phyloP scores from a whole-genome alignment of 176 grass and related monocot species.

The Triticum monococcum region DNA sequence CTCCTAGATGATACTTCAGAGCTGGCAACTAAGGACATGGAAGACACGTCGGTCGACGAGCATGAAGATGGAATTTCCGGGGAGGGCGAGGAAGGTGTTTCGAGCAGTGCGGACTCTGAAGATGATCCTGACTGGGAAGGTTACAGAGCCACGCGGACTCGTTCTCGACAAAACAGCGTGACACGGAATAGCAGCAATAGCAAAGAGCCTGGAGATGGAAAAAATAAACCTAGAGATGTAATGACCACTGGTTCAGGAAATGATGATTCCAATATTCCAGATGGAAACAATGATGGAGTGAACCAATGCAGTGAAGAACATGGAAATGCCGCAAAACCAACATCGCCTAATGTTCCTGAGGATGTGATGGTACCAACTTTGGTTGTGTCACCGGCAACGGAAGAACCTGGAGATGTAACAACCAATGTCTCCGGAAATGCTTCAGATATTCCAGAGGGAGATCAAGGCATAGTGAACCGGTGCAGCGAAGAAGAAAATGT shows the following conservation, averaged over 20 bases:
- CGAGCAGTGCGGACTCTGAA: background rate
- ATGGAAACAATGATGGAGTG: background rate
- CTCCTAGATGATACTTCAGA: conserved; percentile 14
- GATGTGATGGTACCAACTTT: background rate
- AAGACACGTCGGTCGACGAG: conserved; percentile 18
- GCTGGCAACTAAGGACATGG: conserved; percentile 2
- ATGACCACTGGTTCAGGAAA: background rate
- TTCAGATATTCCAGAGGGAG: background rate
- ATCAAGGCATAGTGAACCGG: background rate
- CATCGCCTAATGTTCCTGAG: background rate
- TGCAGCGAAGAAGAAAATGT: background rate
- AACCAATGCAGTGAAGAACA: background rate
- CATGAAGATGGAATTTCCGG: background rate
- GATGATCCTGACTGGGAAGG: conserved; percentile 26
- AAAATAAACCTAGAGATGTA: background rate
- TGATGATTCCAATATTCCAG: background rate
- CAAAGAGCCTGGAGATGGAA: background rate
- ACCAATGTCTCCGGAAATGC: background rate
- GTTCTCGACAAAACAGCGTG: conserved; percentile 2
- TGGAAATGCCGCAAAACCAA: background rate
- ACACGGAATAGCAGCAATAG: background rate
- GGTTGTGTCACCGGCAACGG: background rate
- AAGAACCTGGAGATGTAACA: background rate
- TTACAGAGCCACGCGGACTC: background rate
- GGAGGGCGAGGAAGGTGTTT: conserved; percentile 1